These are phyloP conservation scores for Amphibolis antarctica DNA, from an alignment of 106 monocot species.

Conservation along the genomic window DNA sequence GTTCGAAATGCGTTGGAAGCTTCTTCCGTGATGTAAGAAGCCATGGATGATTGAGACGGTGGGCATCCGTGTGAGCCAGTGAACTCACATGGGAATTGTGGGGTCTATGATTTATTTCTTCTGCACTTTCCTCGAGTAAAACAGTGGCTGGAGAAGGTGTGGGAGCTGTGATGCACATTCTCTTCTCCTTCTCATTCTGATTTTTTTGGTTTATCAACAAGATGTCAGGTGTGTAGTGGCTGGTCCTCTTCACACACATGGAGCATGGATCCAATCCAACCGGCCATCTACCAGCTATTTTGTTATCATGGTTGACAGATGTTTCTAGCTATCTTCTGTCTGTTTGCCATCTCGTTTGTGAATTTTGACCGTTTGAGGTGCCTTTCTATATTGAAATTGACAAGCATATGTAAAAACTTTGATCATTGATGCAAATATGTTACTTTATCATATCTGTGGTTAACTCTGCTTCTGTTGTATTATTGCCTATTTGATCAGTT, in stretches of 20 bases:
- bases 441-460: no score
- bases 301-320: not conserved
- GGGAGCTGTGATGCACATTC: not conserved
- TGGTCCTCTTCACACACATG: not conserved
- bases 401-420: no score
- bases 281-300: not conserved
- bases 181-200: not conserved
- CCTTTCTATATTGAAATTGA: no score
- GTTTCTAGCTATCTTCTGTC: not conserved
- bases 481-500: no score
- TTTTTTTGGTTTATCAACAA: not conserved
- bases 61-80: no score
- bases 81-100: not conserved
- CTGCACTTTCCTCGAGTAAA: not conserved
- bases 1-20: no score
- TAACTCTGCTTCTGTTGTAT: no score
- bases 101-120: not conserved
- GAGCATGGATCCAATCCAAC: not conserved
- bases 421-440: no score
- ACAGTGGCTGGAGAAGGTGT: not conserved
- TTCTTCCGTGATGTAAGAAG: no score
- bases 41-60: no score
- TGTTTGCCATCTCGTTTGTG: no score
- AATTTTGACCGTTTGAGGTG: no score
- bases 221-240: not conserved